A percentile compares a stretch with the other conserved stretches of the same genome.
Conservation (phyloP, 306 rosid genomes). For the Prunus campanulata region DNA sequence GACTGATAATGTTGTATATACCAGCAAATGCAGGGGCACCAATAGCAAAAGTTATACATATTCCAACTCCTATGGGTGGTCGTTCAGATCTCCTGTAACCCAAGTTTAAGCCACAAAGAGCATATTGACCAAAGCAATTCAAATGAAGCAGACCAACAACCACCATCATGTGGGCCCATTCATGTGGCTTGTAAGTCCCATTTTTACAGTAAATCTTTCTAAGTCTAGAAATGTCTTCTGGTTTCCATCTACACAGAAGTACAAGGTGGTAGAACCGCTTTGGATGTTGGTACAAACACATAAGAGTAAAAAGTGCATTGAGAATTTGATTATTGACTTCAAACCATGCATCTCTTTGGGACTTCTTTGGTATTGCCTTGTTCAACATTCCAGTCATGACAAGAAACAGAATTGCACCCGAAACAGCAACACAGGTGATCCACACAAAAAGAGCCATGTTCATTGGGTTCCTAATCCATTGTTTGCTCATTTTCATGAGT, state of each 20-base stretch:
- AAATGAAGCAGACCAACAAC: constrained; percentile 75
- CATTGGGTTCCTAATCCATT: constrained; percentile 77
- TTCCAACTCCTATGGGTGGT: constrained; percentile 81
- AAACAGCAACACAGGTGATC: constrained; percentile 71
- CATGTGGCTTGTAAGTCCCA: constrained; percentile 84
- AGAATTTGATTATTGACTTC: constrained; percentile 93
- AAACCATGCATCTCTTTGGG: constrained; percentile 75
- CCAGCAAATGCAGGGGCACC: constrained; percentile 83
- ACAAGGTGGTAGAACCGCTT: constrained; percentile 74
- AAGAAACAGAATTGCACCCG: constrained; percentile 84
- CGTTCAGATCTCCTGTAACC: constrained; percentile 80
- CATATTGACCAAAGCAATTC: constrained; percentile 90
- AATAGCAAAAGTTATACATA: constrained; percentile 67
- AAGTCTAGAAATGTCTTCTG: constrained; percentile 59
- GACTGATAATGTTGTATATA: constrained; percentile 67
- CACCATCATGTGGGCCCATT: constrained; percentile 91
- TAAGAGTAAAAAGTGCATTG: constrained; percentile 85
- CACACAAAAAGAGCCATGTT: constrained; percentile 86
- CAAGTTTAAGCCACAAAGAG: constrained; percentile 79
- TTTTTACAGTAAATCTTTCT: constrained; percentile 76
- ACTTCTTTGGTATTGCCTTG: constrained; percentile 51
- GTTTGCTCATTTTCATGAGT: constrained; percentile 45
- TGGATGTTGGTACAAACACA: constrained; percentile 93
- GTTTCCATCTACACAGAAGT: constrained; percentile 74
- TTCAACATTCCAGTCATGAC: constrained; percentile 97